A percentile compares a stretch with the other conserved stretches of the same genome.
Conservation (phyloP, 805 yeast species). For the Candida golubevii region DNA sequence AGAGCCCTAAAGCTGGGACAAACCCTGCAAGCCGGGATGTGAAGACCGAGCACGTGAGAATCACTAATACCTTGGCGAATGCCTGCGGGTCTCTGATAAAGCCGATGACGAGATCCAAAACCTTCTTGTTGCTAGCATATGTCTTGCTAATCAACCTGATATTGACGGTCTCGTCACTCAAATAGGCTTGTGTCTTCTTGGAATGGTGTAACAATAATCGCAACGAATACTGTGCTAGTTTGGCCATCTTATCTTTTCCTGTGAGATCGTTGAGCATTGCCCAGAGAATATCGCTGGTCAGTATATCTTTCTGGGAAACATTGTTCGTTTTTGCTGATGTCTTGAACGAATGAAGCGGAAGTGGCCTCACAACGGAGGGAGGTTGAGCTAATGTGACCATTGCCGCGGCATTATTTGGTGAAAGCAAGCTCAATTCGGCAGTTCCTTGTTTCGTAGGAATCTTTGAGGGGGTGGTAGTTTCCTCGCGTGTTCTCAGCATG, state of each 20-base stretch:
- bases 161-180: slow-evolving; percentile 33
- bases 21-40: slow-evolving; percentile 39
- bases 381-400: not conserved
- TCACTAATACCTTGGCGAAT: slow-evolving; percentile 31
- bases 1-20: slow-evolving; percentile 46
- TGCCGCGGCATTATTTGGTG: not conserved
- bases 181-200: slow-evolving; percentile 30
- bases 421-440: not conserved
- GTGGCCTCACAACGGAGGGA: not conserved
- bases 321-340: not conserved
- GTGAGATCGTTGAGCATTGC: slow-evolving; percentile 49
- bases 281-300: slow-evolving; percentile 44
- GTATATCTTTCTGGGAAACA: slow-evolving; percentile 8
- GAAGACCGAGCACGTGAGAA: slow-evolving; percentile 38
- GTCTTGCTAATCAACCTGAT: slow-evolving; percentile 26
- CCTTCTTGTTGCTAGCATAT: slow-evolving; percentile 30
- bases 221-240: slow-evolving; percentile 55
- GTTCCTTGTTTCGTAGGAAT: not conserved
- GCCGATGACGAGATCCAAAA: slow-evolving; percentile 30
- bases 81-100: slow-evolving; percentile 35
- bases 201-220: slow-evolving; percentile 50
- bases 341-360: not conserved
- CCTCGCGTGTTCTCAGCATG: slow-evolving; percentile 4
- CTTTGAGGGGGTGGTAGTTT: slow-evolving; percentile 4
- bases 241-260: slow-evolving; percentile 72